These are phyloP conservation scores for Dendrobium catenatum DNA, from an alignment of 106 monocot genomes.

Conservation along the genomic window DNA sequence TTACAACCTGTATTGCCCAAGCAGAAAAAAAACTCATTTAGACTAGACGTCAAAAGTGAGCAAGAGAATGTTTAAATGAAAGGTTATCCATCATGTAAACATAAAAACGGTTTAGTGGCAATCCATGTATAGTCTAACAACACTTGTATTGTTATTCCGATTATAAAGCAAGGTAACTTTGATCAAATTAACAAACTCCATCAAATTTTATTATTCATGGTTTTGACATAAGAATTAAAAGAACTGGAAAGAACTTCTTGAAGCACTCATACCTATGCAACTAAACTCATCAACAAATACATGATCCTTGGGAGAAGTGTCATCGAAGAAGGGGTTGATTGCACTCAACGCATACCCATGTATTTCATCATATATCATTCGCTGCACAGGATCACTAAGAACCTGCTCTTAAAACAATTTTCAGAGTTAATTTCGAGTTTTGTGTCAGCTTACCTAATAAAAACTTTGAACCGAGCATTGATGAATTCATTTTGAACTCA, in stretches of 20 bases:
- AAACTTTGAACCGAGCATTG: neutral
- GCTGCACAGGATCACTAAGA: conserved; percentile 87
- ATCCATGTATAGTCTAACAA: neutral
- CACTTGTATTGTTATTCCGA: neutral
- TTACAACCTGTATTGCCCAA: conserved; percentile 65
- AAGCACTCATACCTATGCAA: conserved; percentile 70
- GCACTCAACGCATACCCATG: conserved; percentile 84
- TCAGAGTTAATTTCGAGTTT: neutral
- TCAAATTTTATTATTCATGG: neutral
- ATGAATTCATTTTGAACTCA: neutral
- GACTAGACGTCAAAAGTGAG: neutral
- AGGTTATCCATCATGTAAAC: neutral
- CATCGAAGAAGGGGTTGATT: conserved; percentile 86
- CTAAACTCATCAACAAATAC: conserved; percentile 97
- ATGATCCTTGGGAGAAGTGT: conserved; percentile 66
- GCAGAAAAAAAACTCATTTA: neutral
- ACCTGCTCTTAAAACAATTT: conserved; percentile 57
- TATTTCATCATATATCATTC: conserved; percentile 94
- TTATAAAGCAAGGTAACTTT: neutral
- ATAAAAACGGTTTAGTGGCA: neutral
- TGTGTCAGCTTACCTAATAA: conserved; percentile 22
- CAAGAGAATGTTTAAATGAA: neutral
- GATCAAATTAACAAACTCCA: neutral
- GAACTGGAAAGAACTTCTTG: neutral
- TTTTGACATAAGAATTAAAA: neutral